Percentiles rank a stretch among this genome's conserved stretches.
phyloP scores from a whole-genome alignment of 768 basidiomycete genomes.

The Coprinopsis sp. region DNA sequence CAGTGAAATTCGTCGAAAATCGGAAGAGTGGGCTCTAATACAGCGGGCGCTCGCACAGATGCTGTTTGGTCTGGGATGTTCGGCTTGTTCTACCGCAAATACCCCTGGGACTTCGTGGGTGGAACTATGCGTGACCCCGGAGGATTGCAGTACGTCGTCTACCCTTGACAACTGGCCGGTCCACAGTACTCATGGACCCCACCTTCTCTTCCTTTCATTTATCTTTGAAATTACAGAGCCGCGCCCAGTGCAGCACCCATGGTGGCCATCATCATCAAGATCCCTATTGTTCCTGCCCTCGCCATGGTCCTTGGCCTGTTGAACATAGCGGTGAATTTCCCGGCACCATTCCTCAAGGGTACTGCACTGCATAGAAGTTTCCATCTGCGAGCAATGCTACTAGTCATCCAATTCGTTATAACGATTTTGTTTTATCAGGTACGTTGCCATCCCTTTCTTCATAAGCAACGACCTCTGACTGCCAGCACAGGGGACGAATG shows the following conservation, averaged over 20 bases:
- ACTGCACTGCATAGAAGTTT: conserved; percentile 63
- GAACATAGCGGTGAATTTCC: conserved; percentile 68
- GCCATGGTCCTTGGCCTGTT: conserved; percentile 56
- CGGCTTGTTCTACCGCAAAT: conserved; percentile 84
- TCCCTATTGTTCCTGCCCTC: conserved; percentile 69
- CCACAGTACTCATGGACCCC: not conserved
- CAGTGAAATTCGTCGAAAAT: too few species aligned
- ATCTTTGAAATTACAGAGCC: too few species aligned
- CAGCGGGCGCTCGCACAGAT: too few species aligned
- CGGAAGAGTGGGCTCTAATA: too few species aligned
- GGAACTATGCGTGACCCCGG: conserved; percentile 75
- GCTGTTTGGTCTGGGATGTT: conserved; percentile 79
- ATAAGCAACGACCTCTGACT: conserved; percentile 22
- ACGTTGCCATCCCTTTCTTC: not conserved
- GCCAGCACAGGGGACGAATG: conserved; percentile 72
- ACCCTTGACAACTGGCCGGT: not conserved
- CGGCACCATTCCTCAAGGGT: conserved; percentile 53
- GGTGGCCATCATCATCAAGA: conserved; percentile 68
- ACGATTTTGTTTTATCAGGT: conserved; percentile 74
- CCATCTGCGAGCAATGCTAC: conserved; percentile 53
- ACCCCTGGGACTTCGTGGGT: conserved; percentile 94
- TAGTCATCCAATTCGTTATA: conserved; percentile 60
- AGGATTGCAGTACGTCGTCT: conserved; percentile 63
- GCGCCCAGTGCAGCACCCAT: conserved; percentile 58
- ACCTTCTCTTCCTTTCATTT: conserved; percentile 1